Conservation (phyloP, 371 early-diverging fungal genomes). For the Synchytrium microbalum region DNA sequence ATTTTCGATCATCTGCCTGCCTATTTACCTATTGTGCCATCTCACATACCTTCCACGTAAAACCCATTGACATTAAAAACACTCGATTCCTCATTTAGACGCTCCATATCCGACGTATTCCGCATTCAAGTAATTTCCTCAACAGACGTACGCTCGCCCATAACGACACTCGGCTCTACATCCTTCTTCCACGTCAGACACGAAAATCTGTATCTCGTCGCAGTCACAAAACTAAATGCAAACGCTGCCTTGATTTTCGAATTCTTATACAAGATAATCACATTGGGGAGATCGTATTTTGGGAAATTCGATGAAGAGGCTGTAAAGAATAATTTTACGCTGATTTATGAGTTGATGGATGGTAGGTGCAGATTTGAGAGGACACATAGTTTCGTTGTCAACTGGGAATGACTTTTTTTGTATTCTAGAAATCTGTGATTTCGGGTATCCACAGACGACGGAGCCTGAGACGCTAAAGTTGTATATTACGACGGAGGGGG, state of each 20-base stretch:
- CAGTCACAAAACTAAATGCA: slow-evolving; percentile 73
- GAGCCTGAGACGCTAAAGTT: slow-evolving; percentile 81
- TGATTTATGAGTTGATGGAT: slow-evolving; percentile 86
- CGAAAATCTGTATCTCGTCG: slow-evolving; percentile 83
- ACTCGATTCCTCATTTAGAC: slow-evolving; percentile 42
- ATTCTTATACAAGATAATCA: slow-evolving; percentile 69
- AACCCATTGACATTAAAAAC: too few species aligned
- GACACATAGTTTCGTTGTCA: not conserved
- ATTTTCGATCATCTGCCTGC: not conserved
- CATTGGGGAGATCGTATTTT: slow-evolving; percentile 74
- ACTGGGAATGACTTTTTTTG: slow-evolving; percentile 1
- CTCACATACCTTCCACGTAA: not conserved
- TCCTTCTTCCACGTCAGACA: slow-evolving; percentile 84
- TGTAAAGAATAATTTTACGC: slow-evolving; percentile 82
- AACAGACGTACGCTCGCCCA: slow-evolving; percentile 82
- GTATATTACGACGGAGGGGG: slow-evolving; percentile 82
- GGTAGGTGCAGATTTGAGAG: slow-evolving; percentile 48
- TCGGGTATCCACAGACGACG: slow-evolving; percentile 86
- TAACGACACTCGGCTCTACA: slow-evolving; percentile 79
- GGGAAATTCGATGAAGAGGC: slow-evolving; percentile 82
- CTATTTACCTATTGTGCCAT: slow-evolving; percentile 9
- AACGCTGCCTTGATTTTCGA: slow-evolving; percentile 80
- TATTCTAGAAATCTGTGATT: slow-evolving; percentile 73
- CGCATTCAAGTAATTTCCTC: slow-evolving; percentile 93
- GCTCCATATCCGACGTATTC: slow-evolving; percentile 90